A percentile compares a stretch with the other conserved stretches of the same genome.
phyloP scores from a whole-genome alignment of 495 filamentous ascomycete species.

The Cenococcum geophilum region DNA sequence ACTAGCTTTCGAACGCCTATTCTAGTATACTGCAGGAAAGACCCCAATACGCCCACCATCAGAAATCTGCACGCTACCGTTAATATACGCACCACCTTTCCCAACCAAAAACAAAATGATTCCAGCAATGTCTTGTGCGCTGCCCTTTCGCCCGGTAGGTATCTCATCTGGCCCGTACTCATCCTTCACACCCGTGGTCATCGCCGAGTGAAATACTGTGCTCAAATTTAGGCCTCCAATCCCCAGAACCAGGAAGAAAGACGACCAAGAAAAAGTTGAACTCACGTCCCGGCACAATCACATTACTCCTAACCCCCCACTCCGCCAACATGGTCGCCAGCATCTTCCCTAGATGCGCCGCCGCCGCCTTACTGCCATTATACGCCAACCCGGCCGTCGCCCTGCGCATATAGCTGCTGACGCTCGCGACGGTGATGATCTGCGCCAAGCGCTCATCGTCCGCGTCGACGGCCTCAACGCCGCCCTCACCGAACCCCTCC shows the following conservation, averaged over 20 bases:
- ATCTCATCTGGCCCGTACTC: conserved; percentile 44
- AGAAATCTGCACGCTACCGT: conserved; percentile 49
- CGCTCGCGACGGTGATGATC: conserved; percentile 35
- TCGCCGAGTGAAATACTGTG: conserved; percentile 58
- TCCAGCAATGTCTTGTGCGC: conserved; percentile 57
- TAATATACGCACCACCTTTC: conserved; percentile 54
- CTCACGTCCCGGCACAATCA: conserved; percentile 26
- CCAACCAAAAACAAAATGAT: conserved; percentile 56
- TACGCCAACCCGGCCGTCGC: conserved; percentile 35
- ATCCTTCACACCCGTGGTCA: conserved; percentile 46
- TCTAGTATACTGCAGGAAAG: conserved; percentile 47
- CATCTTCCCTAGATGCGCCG: conserved; percentile 37
- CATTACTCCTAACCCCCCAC: conserved; percentile 36
- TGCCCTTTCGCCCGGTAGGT: conserved; percentile 48
- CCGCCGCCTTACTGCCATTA: conserved; percentile 33
- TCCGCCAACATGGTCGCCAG: conserved; percentile 33
- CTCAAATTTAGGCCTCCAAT: not conserved
- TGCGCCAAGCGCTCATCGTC: conserved; percentile 33
- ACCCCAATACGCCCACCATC: conserved; percentile 54
- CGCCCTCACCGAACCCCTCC: not conserved
- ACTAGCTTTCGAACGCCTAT: too few species aligned
- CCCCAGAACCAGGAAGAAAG: not conserved
- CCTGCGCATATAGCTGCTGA: conserved; percentile 34
- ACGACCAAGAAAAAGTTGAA: not conserved
- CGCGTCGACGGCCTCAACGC: conserved; percentile 4